Evolutionary conservation across 1,284 basidiomycete species (phyloP).

Genomic region (Vanrija sp.): DNA sequence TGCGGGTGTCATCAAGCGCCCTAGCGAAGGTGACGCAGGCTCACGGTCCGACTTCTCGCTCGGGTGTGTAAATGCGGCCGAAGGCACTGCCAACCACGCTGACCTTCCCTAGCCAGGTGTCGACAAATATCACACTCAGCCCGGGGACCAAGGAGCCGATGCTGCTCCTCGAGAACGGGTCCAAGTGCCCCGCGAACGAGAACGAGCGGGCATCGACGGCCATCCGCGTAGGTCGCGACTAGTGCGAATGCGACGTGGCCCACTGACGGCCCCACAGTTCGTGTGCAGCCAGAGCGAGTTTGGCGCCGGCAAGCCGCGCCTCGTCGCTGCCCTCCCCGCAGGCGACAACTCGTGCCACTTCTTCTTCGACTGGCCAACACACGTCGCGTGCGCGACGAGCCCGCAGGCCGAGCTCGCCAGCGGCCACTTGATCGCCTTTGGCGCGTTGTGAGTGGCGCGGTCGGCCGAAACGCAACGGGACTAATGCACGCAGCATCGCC

Average conservation of each 20-base stretch:
- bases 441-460: slow-evolving; percentile 34
- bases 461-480: neutral
- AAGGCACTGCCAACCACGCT: neutral
- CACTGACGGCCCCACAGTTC: slow-evolving; percentile 26
- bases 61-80: slow-evolving; percentile 27
- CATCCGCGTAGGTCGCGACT: slow-evolving; percentile 27
- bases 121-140: slow-evolving; percentile 32
- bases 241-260: slow-evolving; percentile 3
- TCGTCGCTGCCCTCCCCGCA: slow-evolving; percentile 42
- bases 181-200: slow-evolving; percentile 34
- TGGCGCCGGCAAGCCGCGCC: slow-evolving; percentile 35
- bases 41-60: slow-evolving; percentile 28
- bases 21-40: slow-evolving; percentile 26
- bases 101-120: slow-evolving; percentile 15
- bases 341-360: slow-evolving; percentile 42
- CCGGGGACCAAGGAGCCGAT: slow-evolving; percentile 40
- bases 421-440: slow-evolving; percentile 34
- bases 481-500: slow-evolving; percentile 26
- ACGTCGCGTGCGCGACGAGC: slow-evolving; percentile 46
- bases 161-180: slow-evolving; percentile 37
- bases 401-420: slow-evolving; percentile 27
- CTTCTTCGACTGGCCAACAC: slow-evolving; percentile 49
- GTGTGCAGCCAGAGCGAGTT: slow-evolving; percentile 42
- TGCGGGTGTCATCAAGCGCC: slow-evolving; percentile 35
- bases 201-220: slow-evolving; percentile 34